A percentile compares a stretch with the other conserved stretches of the same genome.
These are phyloP conservation scores for Trichosanthes truncata DNA, from an alignment of 306 rosid species.

Conservation along the genomic window DNA sequence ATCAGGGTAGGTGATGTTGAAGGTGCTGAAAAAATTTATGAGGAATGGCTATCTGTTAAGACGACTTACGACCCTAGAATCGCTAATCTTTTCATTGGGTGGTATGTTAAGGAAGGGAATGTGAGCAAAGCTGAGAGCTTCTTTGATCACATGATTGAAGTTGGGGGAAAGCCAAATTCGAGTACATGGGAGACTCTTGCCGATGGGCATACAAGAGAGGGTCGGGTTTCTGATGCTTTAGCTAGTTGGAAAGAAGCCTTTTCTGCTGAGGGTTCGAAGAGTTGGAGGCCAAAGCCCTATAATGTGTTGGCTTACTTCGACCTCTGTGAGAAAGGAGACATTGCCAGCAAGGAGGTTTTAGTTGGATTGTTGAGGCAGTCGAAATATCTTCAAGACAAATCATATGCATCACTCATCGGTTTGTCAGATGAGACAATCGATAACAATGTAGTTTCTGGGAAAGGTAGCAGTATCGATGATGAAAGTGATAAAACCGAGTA, in stretches of 20 bases:
- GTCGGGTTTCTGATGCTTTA: conserved; percentile 43
- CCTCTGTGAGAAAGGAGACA: conserved; percentile 50
- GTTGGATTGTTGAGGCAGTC: conserved; percentile 49
- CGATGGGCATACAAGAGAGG: conserved; percentile 48
- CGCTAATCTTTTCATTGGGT: conserved; percentile 54
- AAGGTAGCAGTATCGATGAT: conserved; percentile 10
- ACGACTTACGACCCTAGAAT: conserved; percentile 70
- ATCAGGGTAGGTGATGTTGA: conserved; percentile 65
- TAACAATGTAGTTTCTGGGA: conserved; percentile 15
- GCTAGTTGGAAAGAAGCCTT: conserved; percentile 75
- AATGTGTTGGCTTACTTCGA: conserved; percentile 39
- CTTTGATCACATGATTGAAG: conserved; percentile 43
- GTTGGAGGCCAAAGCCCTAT: conserved; percentile 64
- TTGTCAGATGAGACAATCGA: conserved; percentile 21
- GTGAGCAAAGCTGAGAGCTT: conserved; percentile 45
- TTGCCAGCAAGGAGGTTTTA: conserved; percentile 35
- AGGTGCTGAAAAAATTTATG: conserved; percentile 59
- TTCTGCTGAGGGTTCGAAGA: conserved; percentile 34
- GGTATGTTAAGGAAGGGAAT: conserved; percentile 41
- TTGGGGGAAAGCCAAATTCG: conserved; percentile 68
- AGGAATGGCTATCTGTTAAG: conserved; percentile 68
- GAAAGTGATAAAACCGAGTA: conserved; percentile 17
- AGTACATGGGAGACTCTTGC: conserved; percentile 80
- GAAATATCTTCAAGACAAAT: conserved; percentile 25
- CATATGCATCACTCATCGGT: conserved; percentile 48